These are phyloP conservation scores for Xylaria hypoxylon DNA, from an alignment of 2,329 filamentous ascomycete species.

Conservation along the genomic window DNA sequence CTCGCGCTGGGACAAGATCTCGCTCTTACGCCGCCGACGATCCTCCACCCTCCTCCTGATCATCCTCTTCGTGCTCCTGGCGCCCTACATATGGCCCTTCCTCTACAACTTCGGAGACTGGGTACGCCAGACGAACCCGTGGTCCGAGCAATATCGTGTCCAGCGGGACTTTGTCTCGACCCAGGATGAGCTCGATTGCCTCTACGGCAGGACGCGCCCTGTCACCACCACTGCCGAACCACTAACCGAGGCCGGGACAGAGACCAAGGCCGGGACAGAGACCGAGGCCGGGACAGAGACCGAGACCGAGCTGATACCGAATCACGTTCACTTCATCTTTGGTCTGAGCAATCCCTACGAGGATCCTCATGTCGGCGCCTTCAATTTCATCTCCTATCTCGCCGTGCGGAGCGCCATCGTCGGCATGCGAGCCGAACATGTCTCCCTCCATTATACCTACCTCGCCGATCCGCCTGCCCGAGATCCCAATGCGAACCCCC, in stretches of 20 bases:
- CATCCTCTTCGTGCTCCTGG: constrained; percentile 41
- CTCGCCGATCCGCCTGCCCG: constrained; percentile 52
- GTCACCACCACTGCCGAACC: constrained; percentile 20
- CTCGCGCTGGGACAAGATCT: constrained; percentile 38
- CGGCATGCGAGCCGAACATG: constrained; percentile 52
- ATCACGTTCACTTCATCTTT: constrained; percentile 55
- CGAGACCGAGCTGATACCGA: constrained; percentile 51
- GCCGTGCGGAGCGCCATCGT: constrained; percentile 54
- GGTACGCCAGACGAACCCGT: constrained; percentile 52
- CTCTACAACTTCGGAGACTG: constrained; percentile 48
- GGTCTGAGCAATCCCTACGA: constrained; percentile 52
- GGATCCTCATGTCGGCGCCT: constrained; percentile 49
- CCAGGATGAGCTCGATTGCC: constrained; percentile 51
- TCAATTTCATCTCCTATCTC: constrained; percentile 55
- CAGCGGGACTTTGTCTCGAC: constrained; percentile 50
- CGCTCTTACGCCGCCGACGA: constrained; percentile 42
- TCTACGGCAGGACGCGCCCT: constrained; percentile 46
- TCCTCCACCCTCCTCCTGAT: constrained; percentile 37
- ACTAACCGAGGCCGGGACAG: constrained; percentile 22
- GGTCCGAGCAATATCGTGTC: constrained; percentile 51
- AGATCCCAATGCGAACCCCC: constrained; percentile 48
- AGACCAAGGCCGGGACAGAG: constrained; percentile 18
- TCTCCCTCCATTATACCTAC: constrained; percentile 55
- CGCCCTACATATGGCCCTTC: constrained; percentile 43
- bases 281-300: constrained; percentile 22